Base-by-base conservation (phyloP, 176 grass and related monocot species). In the Ampelocalamus luodianensis region DNA sequence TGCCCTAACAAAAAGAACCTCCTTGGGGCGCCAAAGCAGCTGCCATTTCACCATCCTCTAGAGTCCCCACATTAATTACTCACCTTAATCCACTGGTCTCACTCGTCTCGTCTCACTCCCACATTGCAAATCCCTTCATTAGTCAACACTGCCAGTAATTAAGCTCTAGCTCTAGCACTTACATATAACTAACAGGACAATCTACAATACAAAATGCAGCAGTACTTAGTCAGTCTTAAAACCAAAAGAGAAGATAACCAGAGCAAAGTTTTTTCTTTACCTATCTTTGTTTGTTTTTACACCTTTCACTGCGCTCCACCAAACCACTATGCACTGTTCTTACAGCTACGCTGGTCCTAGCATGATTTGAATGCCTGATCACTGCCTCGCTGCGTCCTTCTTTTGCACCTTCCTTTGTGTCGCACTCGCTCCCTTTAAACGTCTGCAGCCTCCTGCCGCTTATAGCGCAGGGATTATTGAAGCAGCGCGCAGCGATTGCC, bases 371-470 rank as follows among this genome's bases (percentile, higher is more conserved):
- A 87, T 91, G 81, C 76, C 75, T 16, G 77, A 66, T 76, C 54
- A 44, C 78, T 76, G 87, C 69, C 17, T 65, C 68, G 51, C 76
- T 65, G 88, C 69, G 49, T 46, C 68, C n/a, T 68, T 12, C 53
- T 53, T 66, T 68, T 87, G 89, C 89, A 90, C 89, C 39, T 78
- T 79, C 85, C 84, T 37, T 68, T 54, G 89, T 87, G 89, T 87
- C 85, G 89, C 89, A 62, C 89, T 90, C 88, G 83, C 38, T 17
- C 59, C 67, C 85, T 90, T 87, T 83, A 83, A 83, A 51, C 85
- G 59, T 34, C 67, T 64, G 75, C 64, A 68, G 26, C 50, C 75
- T 40, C 74, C 82, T 44, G 74, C 80, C 48, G 32, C 15, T 32
- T 76, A 59, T 46, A 79, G 65, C 80, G 22, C 79, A 26, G 18